A percentile compares a stretch with the other conserved stretches of the same genome.
Conservation (phyloP, 257 asterid species). For the Rubia yunnanensis region DNA sequence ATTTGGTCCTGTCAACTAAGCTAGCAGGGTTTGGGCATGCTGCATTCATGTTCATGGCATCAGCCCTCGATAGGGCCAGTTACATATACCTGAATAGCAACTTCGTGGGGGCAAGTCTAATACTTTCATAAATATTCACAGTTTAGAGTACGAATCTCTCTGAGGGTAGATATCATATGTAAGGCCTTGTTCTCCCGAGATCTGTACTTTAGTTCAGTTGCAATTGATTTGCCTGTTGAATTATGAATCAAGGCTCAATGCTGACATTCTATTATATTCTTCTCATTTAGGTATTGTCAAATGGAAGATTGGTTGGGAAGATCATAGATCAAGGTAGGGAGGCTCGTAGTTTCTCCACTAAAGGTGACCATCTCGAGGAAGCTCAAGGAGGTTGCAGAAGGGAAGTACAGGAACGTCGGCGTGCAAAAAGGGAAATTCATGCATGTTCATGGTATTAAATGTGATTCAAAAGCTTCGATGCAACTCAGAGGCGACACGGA, state of each 20-base stretch:
- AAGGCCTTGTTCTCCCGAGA: too few relatives aligned
- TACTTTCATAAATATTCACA: constrained; percentile 56
- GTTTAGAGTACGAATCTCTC: constrained; percentile 49
- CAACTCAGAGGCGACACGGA: constrained; percentile 76
- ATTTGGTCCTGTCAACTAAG: constrained; percentile 69
- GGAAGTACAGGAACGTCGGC: constrained; percentile 56
- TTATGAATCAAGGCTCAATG: background rate
- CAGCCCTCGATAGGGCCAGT: constrained; percentile 71
- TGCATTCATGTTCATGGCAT: constrained; percentile 70
- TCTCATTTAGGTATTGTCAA: constrained; percentile 48
- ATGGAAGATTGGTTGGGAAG: constrained; percentile 74
- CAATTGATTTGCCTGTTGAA: too few relatives aligned
- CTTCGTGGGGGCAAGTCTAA: constrained; percentile 73
- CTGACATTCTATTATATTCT: background rate
- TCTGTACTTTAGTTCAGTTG: too few relatives aligned
- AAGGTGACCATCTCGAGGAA: constrained; percentile 65
- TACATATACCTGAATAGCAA: constrained; percentile 76
- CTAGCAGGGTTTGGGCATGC: constrained; percentile 82
- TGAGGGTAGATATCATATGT: constrained; percentile 76
- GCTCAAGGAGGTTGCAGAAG: constrained; percentile 67
- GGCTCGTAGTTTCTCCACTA: constrained; percentile 57
- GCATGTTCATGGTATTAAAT: constrained; percentile 79
- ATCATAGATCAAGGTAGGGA: constrained; percentile 60
- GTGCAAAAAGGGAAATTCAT: constrained; percentile 63
- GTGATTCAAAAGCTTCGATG: constrained; percentile 88